These are phyloP conservation scores for Ceriops decandra DNA, from an alignment of 345 rosid species.

Conservation along the genomic window DNA sequence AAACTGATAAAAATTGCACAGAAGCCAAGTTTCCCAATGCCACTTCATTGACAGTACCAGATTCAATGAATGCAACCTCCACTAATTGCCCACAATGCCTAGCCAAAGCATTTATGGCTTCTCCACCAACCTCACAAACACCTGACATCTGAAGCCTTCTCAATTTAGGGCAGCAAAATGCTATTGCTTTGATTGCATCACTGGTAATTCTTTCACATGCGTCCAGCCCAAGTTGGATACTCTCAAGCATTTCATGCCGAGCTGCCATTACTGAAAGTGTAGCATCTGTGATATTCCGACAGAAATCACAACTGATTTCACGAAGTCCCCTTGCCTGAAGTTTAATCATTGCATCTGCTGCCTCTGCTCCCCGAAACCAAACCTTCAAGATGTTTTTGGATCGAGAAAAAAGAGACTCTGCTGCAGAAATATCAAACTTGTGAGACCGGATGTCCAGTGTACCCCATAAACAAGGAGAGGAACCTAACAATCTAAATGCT, in stretches of 20 bases:
- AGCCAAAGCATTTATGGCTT: slow-evolving; percentile 37
- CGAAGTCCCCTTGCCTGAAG: slow-evolving; percentile 32
- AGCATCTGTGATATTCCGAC: slow-evolving; percentile 33
- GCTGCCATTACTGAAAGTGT: slow-evolving; percentile 27
- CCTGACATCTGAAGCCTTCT: slow-evolving; percentile 34
- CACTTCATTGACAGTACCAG: slow-evolving; percentile 23
- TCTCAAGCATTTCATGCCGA: slow-evolving; percentile 37
- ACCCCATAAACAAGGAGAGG: slow-evolving; percentile 34
- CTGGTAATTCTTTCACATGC: slow-evolving; percentile 35
- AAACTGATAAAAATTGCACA: slow-evolving; percentile 29
- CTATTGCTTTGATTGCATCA: slow-evolving; percentile 37
- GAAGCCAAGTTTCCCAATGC: slow-evolving; percentile 33
- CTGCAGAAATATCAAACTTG: slow-evolving; percentile 23
- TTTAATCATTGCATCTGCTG: slow-evolving; percentile 32
- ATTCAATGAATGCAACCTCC: slow-evolving; percentile 33
- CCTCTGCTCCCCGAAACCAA: slow-evolving; percentile 35
- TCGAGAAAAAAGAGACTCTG: slow-evolving; percentile 21
- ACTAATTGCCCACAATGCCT: slow-evolving; percentile 23
- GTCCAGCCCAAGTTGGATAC: slow-evolving; percentile 33
- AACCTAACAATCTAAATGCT: slow-evolving; percentile 34
- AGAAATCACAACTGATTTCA: slow-evolving; percentile 33
- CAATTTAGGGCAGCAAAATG: slow-evolving; percentile 35
- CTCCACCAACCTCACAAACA: slow-evolving; percentile 27
- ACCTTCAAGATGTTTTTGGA: slow-evolving; percentile 25
- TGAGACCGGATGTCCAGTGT: slow-evolving; percentile 28